Evolutionary conservation across 2,329 filamentous ascomycete genomes (phyloP).

Genomic region (Arthrobotrys megalospora): DNA sequence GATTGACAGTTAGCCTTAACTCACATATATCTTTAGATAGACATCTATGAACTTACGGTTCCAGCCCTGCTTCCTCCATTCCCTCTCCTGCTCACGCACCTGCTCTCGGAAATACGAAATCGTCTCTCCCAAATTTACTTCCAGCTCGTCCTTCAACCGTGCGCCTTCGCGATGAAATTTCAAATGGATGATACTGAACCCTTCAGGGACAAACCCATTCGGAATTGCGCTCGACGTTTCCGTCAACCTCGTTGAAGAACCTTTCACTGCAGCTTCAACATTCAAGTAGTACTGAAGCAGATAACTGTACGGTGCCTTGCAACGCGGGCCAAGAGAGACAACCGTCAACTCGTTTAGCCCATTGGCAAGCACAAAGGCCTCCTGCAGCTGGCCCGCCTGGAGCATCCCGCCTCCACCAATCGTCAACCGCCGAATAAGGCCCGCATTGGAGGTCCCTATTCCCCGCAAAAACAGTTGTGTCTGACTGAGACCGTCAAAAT

Average conservation of each 20-base stretch:
- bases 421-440: slow-evolving; percentile 52
- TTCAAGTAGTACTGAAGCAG: slow-evolving; percentile 61
- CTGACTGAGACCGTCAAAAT: slow-evolving; percentile 40
- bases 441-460: slow-evolving; percentile 45
- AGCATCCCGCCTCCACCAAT: slow-evolving; percentile 55
- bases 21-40: slow-evolving; percentile 13
- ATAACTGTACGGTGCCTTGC: slow-evolving; percentile 57
- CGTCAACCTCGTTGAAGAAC: slow-evolving; percentile 44
- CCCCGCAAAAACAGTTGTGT: slow-evolving; percentile 50
- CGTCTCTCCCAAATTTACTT: slow-evolving; percentile 33
- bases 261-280: slow-evolving; percentile 46
- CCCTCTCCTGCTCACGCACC: slow-evolving; percentile 50
- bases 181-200: slow-evolving; percentile 46
- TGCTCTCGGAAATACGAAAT: slow-evolving; percentile 48
- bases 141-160: slow-evolving; percentile 39
- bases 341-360: slow-evolving; percentile 38
- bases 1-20: slow-evolving; percentile 23
- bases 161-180: slow-evolving; percentile 34
- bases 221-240: slow-evolving; percentile 46
- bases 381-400: slow-evolving; percentile 44
- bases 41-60: slow-evolving; percentile 47
- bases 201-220: slow-evolving; percentile 55
- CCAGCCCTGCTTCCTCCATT: slow-evolving; percentile 57
- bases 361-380: slow-evolving; percentile 44
- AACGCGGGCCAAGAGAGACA: slow-evolving; percentile 57